Percentiles rank a stretch among this genome's conserved stretches.
Conservation (phyloP, 2,329 filamentous ascomycete species). For the Cytospora piceicola region DNA sequence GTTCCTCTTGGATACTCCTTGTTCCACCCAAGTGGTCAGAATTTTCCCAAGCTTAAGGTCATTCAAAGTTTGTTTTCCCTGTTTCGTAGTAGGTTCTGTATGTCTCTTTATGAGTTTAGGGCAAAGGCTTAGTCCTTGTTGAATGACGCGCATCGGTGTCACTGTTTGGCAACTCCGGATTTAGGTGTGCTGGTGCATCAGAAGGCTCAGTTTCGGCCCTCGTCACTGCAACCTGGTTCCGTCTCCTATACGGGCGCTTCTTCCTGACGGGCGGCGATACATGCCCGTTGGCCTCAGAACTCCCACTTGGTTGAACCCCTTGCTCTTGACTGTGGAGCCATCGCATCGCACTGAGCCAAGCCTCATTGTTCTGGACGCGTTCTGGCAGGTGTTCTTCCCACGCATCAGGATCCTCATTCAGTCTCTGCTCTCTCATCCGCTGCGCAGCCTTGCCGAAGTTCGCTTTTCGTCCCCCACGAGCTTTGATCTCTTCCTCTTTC, state of each 20-base stretch:
- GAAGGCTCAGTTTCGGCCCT: neutral
- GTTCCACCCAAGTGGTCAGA: neutral
- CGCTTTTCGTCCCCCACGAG: slow-evolving; percentile 53
- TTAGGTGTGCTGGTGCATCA: neutral
- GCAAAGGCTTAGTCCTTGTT: neutral
- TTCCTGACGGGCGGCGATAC: slow-evolving; percentile 17
- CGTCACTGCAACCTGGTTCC: slow-evolving; percentile 15
- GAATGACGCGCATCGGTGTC: neutral
- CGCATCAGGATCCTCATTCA: slow-evolving; percentile 31
- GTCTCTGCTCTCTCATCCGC: slow-evolving; percentile 42
- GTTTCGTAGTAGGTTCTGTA: neutral
- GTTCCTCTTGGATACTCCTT: slow-evolving; percentile 9
- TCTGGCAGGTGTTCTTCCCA: slow-evolving; percentile 46
- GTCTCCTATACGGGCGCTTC: slow-evolving; percentile 25
- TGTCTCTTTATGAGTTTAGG: neutral
- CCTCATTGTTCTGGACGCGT: slow-evolving; percentile 48
- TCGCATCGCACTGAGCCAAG: slow-evolving; percentile 50
- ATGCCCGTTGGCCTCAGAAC: slow-evolving; percentile 15
- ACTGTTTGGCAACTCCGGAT: slow-evolving; percentile 1
- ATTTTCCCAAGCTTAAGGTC: neutral
- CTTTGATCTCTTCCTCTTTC: slow-evolving; percentile 55
- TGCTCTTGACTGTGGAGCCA: slow-evolving; percentile 25
- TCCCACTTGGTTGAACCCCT: neutral
- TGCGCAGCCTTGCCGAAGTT: slow-evolving; percentile 52
- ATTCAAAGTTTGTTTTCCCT: no score